Evolutionary conservation across 2,329 filamentous ascomycete genomes (phyloP).

Genomic region (Zasmidium citrigriseum): DNA sequence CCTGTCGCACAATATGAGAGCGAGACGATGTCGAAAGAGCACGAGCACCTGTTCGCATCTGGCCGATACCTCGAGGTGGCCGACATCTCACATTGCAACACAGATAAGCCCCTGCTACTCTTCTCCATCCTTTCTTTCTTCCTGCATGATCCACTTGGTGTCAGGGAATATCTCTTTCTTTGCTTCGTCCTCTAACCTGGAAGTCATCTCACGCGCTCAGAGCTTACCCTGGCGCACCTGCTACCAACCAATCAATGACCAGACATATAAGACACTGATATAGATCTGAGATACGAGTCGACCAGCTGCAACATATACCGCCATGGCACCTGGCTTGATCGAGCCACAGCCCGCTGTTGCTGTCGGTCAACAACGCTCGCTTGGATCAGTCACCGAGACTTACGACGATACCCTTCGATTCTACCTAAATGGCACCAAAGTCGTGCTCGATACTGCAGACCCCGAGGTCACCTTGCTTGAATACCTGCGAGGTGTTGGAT

Average conservation of each 20-base stretch:
- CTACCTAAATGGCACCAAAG: conserved; percentile 91
- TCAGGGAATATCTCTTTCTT: background rate
- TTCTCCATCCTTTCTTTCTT: background rate
- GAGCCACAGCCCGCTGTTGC: conserved; percentile 53
- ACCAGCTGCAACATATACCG: background rate
- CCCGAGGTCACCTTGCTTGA: conserved; percentile 91
- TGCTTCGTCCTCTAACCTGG: background rate
- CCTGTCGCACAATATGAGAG: too few species aligned
- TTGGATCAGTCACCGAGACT: conserved; percentile 66
- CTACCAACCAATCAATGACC: background rate
- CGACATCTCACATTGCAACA: background rate
- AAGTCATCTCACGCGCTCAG: background rate
- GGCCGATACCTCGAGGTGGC: background rate
- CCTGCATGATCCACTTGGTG: background rate
- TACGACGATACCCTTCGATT: conserved; percentile 90
- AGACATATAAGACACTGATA: background rate
- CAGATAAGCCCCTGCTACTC: background rate
- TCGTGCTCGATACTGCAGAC: conserved; percentile 82
- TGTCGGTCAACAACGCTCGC: conserved; percentile 45
- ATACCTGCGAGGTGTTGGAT: conserved; percentile 86
- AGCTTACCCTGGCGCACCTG: background rate
- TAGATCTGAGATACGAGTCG: background rate
- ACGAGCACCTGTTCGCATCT: too few species aligned
- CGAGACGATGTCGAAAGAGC: too few species aligned
- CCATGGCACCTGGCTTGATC: conserved; percentile 61